A percentile compares a stretch with the other conserved stretches of the same genome.
These are phyloP conservation scores for Verticillium klebahnii DNA, from an alignment of 2,329 filamentous ascomycete genomes.

Conservation along the genomic window DNA sequence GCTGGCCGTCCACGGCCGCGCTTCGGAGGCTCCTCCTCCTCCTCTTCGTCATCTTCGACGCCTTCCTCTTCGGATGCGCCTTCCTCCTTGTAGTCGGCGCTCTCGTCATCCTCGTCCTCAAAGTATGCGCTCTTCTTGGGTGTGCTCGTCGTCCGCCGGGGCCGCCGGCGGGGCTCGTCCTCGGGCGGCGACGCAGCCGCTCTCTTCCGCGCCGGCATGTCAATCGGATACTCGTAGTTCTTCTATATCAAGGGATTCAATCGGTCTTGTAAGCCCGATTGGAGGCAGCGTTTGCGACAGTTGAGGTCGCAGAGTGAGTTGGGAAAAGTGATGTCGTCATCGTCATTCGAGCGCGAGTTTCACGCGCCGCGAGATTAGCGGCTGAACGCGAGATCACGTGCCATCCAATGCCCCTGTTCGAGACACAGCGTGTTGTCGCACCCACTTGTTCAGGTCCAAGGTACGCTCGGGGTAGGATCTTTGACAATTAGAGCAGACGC, in stretches of 20 bases:
- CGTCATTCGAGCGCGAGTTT: slow-evolving; percentile 1
- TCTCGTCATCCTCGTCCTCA: slow-evolving; percentile 27
- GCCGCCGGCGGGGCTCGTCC: slow-evolving; percentile 36
- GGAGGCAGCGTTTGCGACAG: neutral
- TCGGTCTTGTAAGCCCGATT: no score
- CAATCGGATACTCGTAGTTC: neutral
- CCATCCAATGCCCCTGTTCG: neutral
- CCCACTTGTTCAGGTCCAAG: neutral
- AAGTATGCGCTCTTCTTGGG: slow-evolving; percentile 49
- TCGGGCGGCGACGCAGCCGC: slow-evolving; percentile 23
- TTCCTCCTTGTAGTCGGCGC: slow-evolving; percentile 10
- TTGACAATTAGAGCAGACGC: neutral
- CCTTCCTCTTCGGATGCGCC: slow-evolving; percentile 11
- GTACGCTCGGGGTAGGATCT: neutral
- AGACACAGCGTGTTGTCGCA: neutral
- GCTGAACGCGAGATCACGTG: slow-evolving; percentile 9
- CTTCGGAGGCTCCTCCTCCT: slow-evolving; percentile 10
- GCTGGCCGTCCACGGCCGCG: slow-evolving; percentile 9
- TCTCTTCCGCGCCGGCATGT: slow-evolving; percentile 37
- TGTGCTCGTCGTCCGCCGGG: slow-evolving; percentile 39
- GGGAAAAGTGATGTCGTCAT: slow-evolving; percentile 6
- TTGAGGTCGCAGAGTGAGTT: neutral
- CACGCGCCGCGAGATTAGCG: slow-evolving; percentile 6
- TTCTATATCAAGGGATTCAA: neutral
- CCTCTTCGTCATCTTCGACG: slow-evolving; percentile 7